Evolutionary conservation across 2,329 filamentous ascomycete genomes (phyloP).

Genomic region (Hymenoscyphus fructigenus): DNA sequence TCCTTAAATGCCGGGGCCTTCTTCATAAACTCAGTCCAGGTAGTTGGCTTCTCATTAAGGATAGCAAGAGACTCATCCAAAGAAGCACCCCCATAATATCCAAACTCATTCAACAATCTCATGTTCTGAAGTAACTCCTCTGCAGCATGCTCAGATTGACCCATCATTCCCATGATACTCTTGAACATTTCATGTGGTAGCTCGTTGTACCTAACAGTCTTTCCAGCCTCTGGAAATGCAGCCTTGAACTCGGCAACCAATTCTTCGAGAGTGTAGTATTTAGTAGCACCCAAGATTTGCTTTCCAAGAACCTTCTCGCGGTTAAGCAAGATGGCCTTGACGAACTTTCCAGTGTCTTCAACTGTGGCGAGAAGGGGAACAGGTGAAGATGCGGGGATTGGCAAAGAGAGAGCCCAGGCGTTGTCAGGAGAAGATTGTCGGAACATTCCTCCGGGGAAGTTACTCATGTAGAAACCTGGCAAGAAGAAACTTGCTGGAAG

Average conservation of each 20-base stretch:
- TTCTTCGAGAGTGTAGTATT: constrained; percentile 42
- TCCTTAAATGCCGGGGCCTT: constrained; percentile 38
- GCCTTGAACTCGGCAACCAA: constrained; percentile 43
- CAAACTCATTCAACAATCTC: constrained; percentile 49
- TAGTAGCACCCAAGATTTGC: constrained; percentile 44
- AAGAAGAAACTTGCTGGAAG: constrained; percentile 50
- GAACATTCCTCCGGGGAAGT: constrained; percentile 38
- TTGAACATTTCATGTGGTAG: constrained; percentile 45
- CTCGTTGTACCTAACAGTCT: constrained; percentile 39
- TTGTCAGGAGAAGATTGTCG: constrained; percentile 31
- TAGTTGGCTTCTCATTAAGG: constrained; percentile 42
- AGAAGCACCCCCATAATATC: constrained; percentile 50
- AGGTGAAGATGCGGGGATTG: constrained; percentile 32
- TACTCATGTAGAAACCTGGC: constrained; percentile 53
- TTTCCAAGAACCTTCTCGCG: constrained; percentile 43
- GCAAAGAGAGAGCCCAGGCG: constrained; percentile 34
- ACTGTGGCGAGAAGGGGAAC: constrained; percentile 38
- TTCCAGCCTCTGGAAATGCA: constrained; percentile 42
- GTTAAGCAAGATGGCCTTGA: constrained; percentile 35
- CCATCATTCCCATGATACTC: constrained; percentile 36
- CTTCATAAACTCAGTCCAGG: constrained; percentile 43
- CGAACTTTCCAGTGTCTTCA: constrained; percentile 39
- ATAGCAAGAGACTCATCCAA: constrained; percentile 42
- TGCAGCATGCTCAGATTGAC: constrained; percentile 42
- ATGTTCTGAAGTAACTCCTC: constrained; percentile 56